phyloP scores from a whole-genome alignment of 192 early-diverging fungal species.

The Geranomyces michiganensis region DNA sequence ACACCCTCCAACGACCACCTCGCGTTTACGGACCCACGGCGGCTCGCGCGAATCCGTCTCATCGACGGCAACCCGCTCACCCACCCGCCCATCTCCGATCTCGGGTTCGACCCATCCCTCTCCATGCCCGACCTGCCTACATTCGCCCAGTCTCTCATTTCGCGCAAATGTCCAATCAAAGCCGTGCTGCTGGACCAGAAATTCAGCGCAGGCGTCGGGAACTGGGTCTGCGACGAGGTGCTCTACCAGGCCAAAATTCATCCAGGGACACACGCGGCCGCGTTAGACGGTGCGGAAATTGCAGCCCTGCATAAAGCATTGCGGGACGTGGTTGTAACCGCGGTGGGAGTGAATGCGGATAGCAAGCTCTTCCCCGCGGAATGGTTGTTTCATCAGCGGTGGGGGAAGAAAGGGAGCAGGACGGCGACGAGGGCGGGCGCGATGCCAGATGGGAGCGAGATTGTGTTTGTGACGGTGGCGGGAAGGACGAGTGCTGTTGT shows the following conservation, averaged over 20 bases:
- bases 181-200: conserved; percentile 73
- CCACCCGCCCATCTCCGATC: conserved; percentile 55
- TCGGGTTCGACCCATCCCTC: conserved; percentile 78
- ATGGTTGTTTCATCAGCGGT: conserved; percentile 75
- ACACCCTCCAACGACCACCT: conserved; percentile 32
- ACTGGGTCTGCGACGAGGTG: conserved; percentile 85
- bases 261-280: conserved; percentile 57
- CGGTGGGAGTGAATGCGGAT: conserved; percentile 72
- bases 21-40: conserved; percentile 68
- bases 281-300: conserved; percentile 55
- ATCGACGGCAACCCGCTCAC: conserved; percentile 52
- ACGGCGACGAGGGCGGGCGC: conserved; percentile 33
- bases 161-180: conserved; percentile 66
- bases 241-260: conserved; percentile 75
- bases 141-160: conserved; percentile 49
- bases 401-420: conserved; percentile 70
- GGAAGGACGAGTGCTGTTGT: conserved; percentile 70
- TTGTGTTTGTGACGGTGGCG: conserved; percentile 72
- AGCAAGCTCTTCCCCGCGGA: conserved; percentile 61
- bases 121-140: conserved; percentile 52
- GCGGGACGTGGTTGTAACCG: conserved; percentile 51
- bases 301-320: conserved; percentile 51
- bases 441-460: conserved; percentile 59
- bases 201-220: conserved; percentile 80
- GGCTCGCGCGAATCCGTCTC: conserved; percentile 70